phyloP scores from a whole-genome alignment of 768 basidiomycete species.

The Termitomyces bulborhizus region DNA sequence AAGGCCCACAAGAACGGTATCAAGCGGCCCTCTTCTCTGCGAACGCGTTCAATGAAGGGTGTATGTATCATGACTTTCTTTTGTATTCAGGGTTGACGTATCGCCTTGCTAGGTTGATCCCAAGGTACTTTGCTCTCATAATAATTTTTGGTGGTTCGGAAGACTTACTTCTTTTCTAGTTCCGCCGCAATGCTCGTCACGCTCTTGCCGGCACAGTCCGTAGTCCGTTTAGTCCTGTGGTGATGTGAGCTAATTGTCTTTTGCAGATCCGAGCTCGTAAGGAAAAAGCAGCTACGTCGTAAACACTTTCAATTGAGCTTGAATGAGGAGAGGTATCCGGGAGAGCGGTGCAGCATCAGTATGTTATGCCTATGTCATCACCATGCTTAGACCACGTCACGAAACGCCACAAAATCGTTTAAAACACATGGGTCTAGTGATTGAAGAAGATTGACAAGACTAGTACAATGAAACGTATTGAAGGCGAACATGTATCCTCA shows the following conservation, averaged over 20 bases:
- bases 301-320: constrained; percentile 15
- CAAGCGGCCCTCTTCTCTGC: constrained; percentile 69
- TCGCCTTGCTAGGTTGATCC: constrained; percentile 56
- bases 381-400: constrained; percentile 10
- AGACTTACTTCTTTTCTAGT: constrained; percentile 35
- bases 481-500: not conserved
- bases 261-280: constrained; percentile 59
- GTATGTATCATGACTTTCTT: constrained; percentile 46
- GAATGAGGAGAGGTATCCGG: constrained; percentile 4
- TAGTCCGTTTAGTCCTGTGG: constrained; percentile 4
- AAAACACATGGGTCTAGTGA: constrained; percentile 7
- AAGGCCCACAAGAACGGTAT: constrained; percentile 99
- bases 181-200: constrained; percentile 76
- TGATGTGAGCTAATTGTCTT: constrained; percentile 4
- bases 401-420: constrained; percentile 12
- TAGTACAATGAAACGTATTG: not conserved
- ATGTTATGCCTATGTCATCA: constrained; percentile 14
- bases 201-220: constrained; percentile 74
- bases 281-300: constrained; percentile 45
- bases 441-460: not conserved
- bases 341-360: constrained; percentile 6
- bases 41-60: constrained; percentile 82
- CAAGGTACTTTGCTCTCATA: constrained; percentile 42
- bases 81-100: not conserved
- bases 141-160: not conserved